Evolutionary conservation across 306 rosid genomes (phyloP), one percentile per base, ranked within the genome.

Genomic region (Begonia fuchsioides): DNA sequence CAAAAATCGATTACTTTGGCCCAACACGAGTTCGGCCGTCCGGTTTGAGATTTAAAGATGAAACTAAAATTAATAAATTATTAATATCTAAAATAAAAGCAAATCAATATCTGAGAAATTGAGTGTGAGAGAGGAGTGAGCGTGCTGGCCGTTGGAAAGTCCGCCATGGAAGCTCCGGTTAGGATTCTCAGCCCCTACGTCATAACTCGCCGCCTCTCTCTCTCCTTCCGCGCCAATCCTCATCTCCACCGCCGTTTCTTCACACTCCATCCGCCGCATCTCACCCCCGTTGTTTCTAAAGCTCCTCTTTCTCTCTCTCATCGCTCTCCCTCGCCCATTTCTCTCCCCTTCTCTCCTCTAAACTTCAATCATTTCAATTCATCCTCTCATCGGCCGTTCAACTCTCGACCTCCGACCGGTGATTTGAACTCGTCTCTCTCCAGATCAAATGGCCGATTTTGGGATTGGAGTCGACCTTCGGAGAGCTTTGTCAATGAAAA

Each of bases 81-180:
- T n/a, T n/a, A n/a, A n/a, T n/a, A n/a, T n/a, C n/a, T n/a, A n/a
- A n/a, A n/a, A n/a, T n/a, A n/a, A n/a, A n/a, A n/a, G n/a, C n/a
- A n/a, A n/a, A n/a, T n/a, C n/a, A n/a, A n/a, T n/a, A n/a, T n/a
- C n/a, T n/a, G n/a, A n/a, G n/a, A n/a, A n/a, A n/a, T n/a, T n/a
- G n/a, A n/a, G n/a, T n/a, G n/a, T n/a, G n/a, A n/a, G n/a, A n/a
- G n/a, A n/a, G n/a, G n/a, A n/a, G n/a, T n/a, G n/a, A n/a, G n/a
- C n/a, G n/a, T n/a, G n/a, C n/a, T 46, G 11, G 52, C 45, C n/a
- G 6, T 20, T 13, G 45, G 45, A 47, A 57, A 6, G 49, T 50
- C 58, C 43, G 16, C 73, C 59, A 83, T 83, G 88, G 86, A 83
- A 54, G 72, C 77, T 52, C 68, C 70, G 6, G 58, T 61, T 17